Evolutionary conservation across 1,139 yeast genomes (phyloP), one percentile per base, ranked within the genome.

Genomic region (Saccharomyces hybrid): DNA sequence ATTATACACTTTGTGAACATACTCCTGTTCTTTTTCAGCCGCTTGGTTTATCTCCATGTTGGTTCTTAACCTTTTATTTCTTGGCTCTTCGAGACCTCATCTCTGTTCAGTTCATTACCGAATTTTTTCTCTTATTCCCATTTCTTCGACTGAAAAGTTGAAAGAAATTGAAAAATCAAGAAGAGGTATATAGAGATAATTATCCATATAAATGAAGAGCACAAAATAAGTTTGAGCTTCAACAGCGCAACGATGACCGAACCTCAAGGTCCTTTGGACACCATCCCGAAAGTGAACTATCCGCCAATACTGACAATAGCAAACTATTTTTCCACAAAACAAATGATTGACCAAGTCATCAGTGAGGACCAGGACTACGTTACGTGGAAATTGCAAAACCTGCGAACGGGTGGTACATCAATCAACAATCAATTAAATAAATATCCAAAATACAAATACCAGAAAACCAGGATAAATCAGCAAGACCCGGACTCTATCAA

Each of bases 1-100:
- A 65, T 93, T 88, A 72, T 93, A 93, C 2, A 95, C 96, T 23
- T 81, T 79, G 70, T 93, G 99, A 1, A 93, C 99, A 65, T 81
- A 87, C 54, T 78, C 77, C 52, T 84, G 81, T 67, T 93, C 99
- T 66, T 84, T 87, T 8, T 66, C 64, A 29, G 73, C 74, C 1
- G 90, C 85, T 65, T 38, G 25, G 25, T 38, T 38, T 7, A 23
- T 13, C 44, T 16, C 25, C 44, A 38, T 38, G n/a, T 3, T 38
- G 44, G n/a, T 20, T 38, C 44, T 25, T 38, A 9, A 26, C 13
- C 26, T 11, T 20, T 20, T 11, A 20, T 16, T 38, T 20, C 25
- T 38, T 20, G 6, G 44, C 25, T 20, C 44, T 38, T 16, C 27
- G 61, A 65, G 63, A 61, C 61, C 8, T 46, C 56, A 26, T 57